A percentile compares a stretch with the other conserved stretches of the same genome.
Evolutionary conservation across 768 basidiomycete species (phyloP).

Genomic region (Tulasnella sp.): DNA sequence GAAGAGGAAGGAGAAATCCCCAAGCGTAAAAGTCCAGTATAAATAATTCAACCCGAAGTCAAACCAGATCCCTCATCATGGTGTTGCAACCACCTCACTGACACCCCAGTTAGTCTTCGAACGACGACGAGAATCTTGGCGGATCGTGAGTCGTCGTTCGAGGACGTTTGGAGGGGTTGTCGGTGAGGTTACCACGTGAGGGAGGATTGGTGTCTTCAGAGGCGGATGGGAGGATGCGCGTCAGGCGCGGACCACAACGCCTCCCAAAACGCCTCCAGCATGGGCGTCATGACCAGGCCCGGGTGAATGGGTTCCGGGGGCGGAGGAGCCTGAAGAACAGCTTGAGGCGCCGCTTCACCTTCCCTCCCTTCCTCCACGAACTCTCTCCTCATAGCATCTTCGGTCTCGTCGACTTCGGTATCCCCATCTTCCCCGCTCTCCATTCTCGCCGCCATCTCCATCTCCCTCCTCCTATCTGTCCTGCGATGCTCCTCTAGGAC

Average conservation of each 20-base stretch:
- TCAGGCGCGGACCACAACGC: no score
- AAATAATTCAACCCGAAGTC: not conserved
- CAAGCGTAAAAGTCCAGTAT: not conserved
- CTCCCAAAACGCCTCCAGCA: no score
- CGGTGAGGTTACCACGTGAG: not conserved
- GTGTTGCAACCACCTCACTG: not conserved
- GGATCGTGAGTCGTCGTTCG: not conserved
- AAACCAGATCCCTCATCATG: not conserved
- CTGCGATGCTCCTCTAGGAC: not conserved
- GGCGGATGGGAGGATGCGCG: no score
- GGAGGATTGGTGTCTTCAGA: not conserved
- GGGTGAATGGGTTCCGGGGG: no score
- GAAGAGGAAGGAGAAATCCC: not conserved
- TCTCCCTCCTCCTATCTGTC: not conserved
- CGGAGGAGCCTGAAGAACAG: no score
- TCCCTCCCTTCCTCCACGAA: not conserved
- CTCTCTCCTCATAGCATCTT: not conserved
- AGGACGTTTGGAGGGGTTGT: not conserved
- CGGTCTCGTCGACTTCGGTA: not conserved
- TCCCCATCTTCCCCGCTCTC: not conserved
- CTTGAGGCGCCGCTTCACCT: not conserved
- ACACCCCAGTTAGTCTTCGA: not conserved
- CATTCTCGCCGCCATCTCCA: not conserved
- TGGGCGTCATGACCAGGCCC: no score
- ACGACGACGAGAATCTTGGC: not conserved